Evolutionary conservation across 352 stramenopile genomes (phyloP), one percentile per base, ranked within the genome.

Genomic region (Globisporangium nagaii): DNA sequence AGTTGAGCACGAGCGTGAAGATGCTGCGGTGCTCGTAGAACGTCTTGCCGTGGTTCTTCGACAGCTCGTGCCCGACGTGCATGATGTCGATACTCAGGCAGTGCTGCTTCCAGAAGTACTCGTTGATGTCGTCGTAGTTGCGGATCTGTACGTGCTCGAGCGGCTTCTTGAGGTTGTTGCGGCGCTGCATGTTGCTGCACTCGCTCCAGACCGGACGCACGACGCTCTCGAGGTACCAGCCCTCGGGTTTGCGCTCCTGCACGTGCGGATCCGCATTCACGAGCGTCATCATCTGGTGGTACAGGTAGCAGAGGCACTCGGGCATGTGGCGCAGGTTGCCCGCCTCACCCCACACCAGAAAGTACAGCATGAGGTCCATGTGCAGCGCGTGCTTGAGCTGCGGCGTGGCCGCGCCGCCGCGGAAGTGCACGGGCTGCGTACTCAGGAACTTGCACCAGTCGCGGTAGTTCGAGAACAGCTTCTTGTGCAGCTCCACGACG

Each of bases 261-360:
- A 58, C 71, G n/a, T 72, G 50, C 2, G 71, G 55, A 37, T 90
- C 79, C 4, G 62, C 52, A 46, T 88, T 85, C 19, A 84, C 54
- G 46, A 73, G 54, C 3, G 48, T 62, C 41, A 88, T 59, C 71
- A 88, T 79, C 49, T 87, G 75, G 60, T 99, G 95, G 66, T 98
- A 98, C n/a, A 99, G 65, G 65, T 98, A 99, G 79, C 95, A 98
- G 32, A 98, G 48, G 69, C 93, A 98, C 62, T 99, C 96, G 1
- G 96, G 92, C 86, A 98, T 98, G 70, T 98, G 95, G 20, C 95
- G 79, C 24, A 98, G 67, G 65, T 99, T 99, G n/a, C 76, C 92
- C 0, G 84, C 85, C 77, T 99, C 96, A 10, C 96, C 95, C 96
- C 96, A 99, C 47, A 98, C 88, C 40, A 97, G 94, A 45, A 99